Evolutionary conservation across 768 basidiomycete genomes (phyloP).

Genomic region (Mycena floridula): DNA sequence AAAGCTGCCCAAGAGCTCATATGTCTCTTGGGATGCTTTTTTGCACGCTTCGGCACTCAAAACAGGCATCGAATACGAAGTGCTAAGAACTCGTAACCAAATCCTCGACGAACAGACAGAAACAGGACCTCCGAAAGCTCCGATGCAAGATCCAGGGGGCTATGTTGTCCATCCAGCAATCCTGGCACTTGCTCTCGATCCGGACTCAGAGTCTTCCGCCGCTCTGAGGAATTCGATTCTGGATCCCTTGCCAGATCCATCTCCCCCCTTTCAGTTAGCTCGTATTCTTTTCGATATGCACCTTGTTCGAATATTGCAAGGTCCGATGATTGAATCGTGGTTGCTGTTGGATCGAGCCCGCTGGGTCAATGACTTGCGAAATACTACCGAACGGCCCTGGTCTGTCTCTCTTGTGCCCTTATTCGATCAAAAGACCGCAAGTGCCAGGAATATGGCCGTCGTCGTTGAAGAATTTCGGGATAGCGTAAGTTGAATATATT

Average conservation of each 20-base stretch:
- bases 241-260: neutral
- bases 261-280: neutral
- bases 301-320: constrained; percentile 59
- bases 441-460: constrained; percentile 66
- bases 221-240: neutral
- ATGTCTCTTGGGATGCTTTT: constrained; percentile 36
- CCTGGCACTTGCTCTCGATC: neutral
- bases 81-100: neutral
- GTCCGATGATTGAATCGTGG: constrained; percentile 60
- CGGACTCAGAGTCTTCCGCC: neutral
- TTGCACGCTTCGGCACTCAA: constrained; percentile 8
- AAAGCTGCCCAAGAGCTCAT: constrained; percentile 33
- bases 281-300: constrained; percentile 48
- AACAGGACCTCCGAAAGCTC: neutral
- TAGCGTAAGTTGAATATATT: no score
- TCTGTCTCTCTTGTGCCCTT: constrained; percentile 34
- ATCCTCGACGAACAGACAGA: neutral
- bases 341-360: constrained; percentile 56
- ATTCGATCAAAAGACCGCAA: constrained; percentile 68
- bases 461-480: constrained; percentile 43
- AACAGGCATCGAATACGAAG: neutral
- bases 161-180: neutral
- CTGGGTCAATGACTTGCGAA: constrained; percentile 41
- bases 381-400: neutral
- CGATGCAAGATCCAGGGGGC: neutral